Evolutionary conservation across 2,329 filamentous ascomycete genomes (phyloP), one percentile per base, ranked within the genome.

Genomic region (Colletotrichum sp.): DNA sequence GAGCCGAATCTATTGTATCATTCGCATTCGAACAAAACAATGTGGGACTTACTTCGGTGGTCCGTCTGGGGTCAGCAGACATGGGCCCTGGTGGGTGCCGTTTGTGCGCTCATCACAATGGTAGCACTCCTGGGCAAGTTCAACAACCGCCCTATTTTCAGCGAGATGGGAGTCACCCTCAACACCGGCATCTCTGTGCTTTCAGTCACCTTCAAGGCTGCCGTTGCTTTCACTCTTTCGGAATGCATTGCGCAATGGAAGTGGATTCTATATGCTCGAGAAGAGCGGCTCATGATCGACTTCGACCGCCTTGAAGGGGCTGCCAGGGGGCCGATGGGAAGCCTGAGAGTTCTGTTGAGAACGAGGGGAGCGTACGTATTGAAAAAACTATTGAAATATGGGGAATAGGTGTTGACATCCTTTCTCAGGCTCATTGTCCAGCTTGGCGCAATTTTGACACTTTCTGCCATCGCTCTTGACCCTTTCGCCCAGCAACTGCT

Each of bases 241-340:
- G 72, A 74, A 24, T 71, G 72, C 12, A 36, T 74, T 7, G 67
- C 72, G 2, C 72, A 74, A 34, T 74, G 72, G 72, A 74, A 74
- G 32, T 74, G 72, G 72, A 71, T 74, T 2, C 52, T 74, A 1
- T 71, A 61, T 10, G 52, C 34, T 2, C 15, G 67, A 1, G 60
- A 71, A 48, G 59, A 74, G 0, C 34, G 72, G 1, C 32, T 55
- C 1, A 48, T 74, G 10, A 71, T 74, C n/a, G 72, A 74, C 7
- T 74, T 71, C 7, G 72, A 74, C 18, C 72, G 72, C 1, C 43
- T 74, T 6, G 67, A 71, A 13, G 59, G 24, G 3, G 71, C 71
- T 12, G 57, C 55, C 1, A 21, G 71, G 1, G 71, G 71, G 2
- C 64, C 64, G 2, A 9, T 68, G 1, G 71, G 71, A 0, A 68